Evolutionary conservation across 495 filamentous ascomycete species (phyloP).

Genomic region (Podospora sp.): DNA sequence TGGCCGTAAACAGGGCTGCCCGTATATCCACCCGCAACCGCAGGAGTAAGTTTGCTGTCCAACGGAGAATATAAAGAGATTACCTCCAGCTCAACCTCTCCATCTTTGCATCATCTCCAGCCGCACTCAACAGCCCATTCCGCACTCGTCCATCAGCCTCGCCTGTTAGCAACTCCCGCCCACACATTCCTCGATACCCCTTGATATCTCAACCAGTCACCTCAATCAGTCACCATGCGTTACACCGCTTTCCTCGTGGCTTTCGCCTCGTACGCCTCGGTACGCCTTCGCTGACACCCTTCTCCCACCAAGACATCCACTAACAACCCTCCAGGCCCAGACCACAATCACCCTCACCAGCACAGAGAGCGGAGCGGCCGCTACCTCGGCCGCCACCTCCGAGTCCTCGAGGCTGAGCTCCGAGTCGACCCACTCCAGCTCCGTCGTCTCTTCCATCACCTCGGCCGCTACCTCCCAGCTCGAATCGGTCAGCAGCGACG

Average conservation of each 20-base stretch:
- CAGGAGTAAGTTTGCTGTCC: not conserved
- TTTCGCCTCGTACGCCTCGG: constrained; percentile 32
- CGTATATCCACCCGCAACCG: not conserved
- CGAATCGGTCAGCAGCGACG: constrained; percentile 25
- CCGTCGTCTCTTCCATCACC: constrained; percentile 23
- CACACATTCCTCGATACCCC: not conserved
- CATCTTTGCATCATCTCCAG: not conserved
- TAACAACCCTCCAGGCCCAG: constrained; percentile 34
- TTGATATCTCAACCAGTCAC: too few species aligned
- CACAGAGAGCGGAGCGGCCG: not conserved
- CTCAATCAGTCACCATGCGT: constrained; percentile 30
- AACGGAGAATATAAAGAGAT: not conserved
- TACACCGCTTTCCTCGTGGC: constrained; percentile 29
- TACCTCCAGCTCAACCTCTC: not conserved
- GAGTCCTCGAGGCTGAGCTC: constrained; percentile 24
- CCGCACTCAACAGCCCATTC: not conserved
- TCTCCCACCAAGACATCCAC: not conserved
- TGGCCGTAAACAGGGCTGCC: not conserved
- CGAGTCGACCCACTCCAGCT: constrained; percentile 23
- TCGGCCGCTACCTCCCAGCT: constrained; percentile 23
- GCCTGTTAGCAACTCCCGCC: not conserved
- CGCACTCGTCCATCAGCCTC: constrained; percentile 13
- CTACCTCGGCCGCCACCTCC: constrained; percentile 15
- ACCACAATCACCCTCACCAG: constrained; percentile 15
- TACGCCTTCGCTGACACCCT: constrained; percentile 17